Evolutionary conservation across 495 filamentous ascomycete genomes (phyloP).

Genomic region (Penicillium paxilli): DNA sequence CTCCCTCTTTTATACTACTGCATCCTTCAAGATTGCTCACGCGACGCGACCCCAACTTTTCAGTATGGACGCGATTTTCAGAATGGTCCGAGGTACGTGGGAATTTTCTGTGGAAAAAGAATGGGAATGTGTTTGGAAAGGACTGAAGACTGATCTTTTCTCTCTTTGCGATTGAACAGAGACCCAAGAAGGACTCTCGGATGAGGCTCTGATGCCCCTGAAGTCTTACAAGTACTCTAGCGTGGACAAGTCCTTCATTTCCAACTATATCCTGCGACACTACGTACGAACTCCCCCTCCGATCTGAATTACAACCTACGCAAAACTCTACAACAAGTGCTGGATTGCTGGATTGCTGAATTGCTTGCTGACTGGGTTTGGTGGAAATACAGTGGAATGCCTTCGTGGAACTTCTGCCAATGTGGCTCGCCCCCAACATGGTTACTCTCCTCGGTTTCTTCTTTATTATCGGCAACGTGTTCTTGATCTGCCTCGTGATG

Average conservation of each 20-base stretch:
- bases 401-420: slow-evolving; percentile 84
- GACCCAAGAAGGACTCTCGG: slow-evolving; percentile 63
- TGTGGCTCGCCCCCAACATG: slow-evolving; percentile 98
- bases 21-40: slow-evolving; percentile 9
- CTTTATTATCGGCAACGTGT: slow-evolving; percentile 88
- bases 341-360: too few relatives aligned
- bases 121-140: background rate
- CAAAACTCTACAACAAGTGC: too few relatives aligned
- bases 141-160: slow-evolving; percentile 17
- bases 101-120: too few relatives aligned
- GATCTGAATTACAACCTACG: background rate
- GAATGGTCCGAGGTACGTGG: slow-evolving; percentile 46
- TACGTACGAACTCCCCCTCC: slow-evolving; percentile 66
- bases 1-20: background rate
- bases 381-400: slow-evolving; percentile 81
- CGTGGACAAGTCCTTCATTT: slow-evolving; percentile 95
- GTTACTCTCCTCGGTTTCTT: slow-evolving; percentile 94
- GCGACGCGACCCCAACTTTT: slow-evolving; percentile 12
- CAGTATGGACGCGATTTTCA: slow-evolving; percentile 40
- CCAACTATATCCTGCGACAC: slow-evolving; percentile 87
- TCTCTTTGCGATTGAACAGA: slow-evolving; percentile 25
- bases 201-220: slow-evolving; percentile 75
- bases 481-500: slow-evolving; percentile 75
- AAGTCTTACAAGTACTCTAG: slow-evolving; percentile 95
- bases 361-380: background rate